A percentile compares a stretch with the other conserved stretches of the same genome.
These are phyloP conservation scores for Vaccinium myrtillus DNA, from an alignment of 148 eudicot species.

Conservation along the genomic window DNA sequence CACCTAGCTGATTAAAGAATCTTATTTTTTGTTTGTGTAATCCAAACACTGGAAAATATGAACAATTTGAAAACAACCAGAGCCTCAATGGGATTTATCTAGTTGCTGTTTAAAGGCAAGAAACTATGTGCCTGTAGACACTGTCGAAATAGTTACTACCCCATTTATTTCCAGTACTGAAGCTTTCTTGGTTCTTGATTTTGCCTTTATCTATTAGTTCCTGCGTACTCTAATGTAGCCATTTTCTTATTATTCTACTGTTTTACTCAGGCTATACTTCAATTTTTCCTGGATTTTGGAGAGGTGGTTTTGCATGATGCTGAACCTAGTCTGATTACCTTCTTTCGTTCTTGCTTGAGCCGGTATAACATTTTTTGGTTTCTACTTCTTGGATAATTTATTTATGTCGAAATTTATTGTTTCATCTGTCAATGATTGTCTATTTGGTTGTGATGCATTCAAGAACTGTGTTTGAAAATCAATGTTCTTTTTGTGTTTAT, in stretches of 20 bases:
- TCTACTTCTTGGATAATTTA: not conserved
- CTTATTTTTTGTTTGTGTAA: not conserved
- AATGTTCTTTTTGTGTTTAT: not conserved
- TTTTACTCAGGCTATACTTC: constrained; percentile 79
- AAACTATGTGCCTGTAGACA: not conserved
- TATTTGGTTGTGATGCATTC: not conserved
- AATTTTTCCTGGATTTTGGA: constrained; percentile 89
- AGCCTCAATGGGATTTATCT: not conserved
- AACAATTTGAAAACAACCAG: not conserved
- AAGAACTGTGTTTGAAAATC: not conserved
- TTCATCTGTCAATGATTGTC: not conserved
- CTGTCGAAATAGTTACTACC: not conserved
- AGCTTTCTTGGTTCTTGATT: not conserved
- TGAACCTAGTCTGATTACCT: constrained; percentile 81
- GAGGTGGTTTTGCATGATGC: constrained; percentile 92
- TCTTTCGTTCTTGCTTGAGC: constrained; percentile 85
- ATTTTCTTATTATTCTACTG: constrained; percentile 13
- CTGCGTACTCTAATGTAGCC: not conserved
- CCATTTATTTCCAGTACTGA: not conserved
- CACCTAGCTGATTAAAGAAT: too few species aligned
- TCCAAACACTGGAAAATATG: not conserved
- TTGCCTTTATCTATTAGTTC: not conserved
- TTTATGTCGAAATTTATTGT: not conserved
- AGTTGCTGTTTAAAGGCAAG: not conserved
- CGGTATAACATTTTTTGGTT: constrained; percentile 45